Base-by-base conservation (phyloP, 2,329 filamentous ascomycete species). In the Pseudogymnoascus sp. region DNA sequence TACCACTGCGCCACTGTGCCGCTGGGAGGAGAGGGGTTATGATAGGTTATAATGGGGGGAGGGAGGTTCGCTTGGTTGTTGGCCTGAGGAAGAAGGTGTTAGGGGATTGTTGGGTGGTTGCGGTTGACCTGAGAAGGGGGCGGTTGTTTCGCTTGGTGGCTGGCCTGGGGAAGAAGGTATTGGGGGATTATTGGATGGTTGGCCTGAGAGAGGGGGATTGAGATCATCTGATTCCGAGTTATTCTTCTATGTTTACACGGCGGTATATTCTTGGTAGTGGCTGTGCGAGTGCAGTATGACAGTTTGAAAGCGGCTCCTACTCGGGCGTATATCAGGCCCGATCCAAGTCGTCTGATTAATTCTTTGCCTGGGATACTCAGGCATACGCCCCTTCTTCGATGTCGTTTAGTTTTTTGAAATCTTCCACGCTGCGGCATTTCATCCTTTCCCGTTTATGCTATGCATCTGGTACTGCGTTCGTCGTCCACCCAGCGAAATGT, bases 1-100 rank as follows among this genome's bases (percentile, higher is more conserved):
- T 55, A 55, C 45, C 45, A 52, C 45, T 52, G 45, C 45, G 45
- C 45, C 45, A 55, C 45, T 55, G 45, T 55, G 45, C 45, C 25
- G 25, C 25, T 55, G n/a, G 25, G 45, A 55, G n/a, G 45, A 3
- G n/a, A 6, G 45, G 25, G 9, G 2, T 33, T 55, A 55, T 19
- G 19, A 9, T 9, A 2, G 25, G n/a, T 11, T 33, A 14, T 16
- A 12, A 41, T 5, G 38, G 16, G 38, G 38, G 16, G 38, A n/a
- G 35, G n/a, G 11, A 19, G 4, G 36, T 28, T 28, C 6, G 25
- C 25, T 28, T 28, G 25, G 25, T 19, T 19, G 19, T 19, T 19
- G 25, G 25, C 25, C 16, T 19, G 2, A 3, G 6, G 42, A 49
- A 12, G 19, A 25, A 25, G 11, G 12, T 4, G 45, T 25, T 25